phyloP scores from a whole-genome alignment of 2,329 filamentous ascomycete species.

The Penicillium griseofulvum region DNA sequence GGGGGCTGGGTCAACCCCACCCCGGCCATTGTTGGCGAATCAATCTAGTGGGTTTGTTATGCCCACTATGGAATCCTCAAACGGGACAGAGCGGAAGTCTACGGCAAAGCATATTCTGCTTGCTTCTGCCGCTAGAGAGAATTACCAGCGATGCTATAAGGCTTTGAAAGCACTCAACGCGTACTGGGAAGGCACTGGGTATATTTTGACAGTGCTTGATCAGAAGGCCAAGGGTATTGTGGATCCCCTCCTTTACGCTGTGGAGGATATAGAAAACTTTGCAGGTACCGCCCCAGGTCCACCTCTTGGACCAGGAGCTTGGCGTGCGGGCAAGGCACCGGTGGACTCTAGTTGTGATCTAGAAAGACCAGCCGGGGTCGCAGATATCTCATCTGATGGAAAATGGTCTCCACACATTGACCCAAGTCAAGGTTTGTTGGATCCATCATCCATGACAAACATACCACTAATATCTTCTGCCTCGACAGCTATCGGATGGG shows the following conservation, averaged over 20 bases:
- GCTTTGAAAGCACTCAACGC: conserved; percentile 75
- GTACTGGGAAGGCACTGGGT: conserved; percentile 84
- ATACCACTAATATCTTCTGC: conserved; percentile 40
- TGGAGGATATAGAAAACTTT: conserved; percentile 74
- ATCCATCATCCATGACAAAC: conserved; percentile 6
- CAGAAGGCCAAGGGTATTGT: conserved; percentile 85
- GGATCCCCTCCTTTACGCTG: conserved; percentile 65
- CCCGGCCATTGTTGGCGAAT: conserved; percentile 30
- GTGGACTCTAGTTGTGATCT: conserved; percentile 30
- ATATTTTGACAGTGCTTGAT: conserved; percentile 81
- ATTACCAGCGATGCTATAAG: conserved; percentile 84
- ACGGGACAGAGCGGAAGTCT: conserved; percentile 31
- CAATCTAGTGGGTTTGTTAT: conserved; percentile 38
- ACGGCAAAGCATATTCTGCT: conserved; percentile 69
- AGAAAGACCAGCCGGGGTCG: conserved; percentile 19
- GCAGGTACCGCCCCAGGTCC: conserved; percentile 55
- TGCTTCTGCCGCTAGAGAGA: conserved; percentile 77
- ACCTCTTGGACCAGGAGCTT: conserved; percentile 51
- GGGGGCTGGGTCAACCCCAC: conserved; percentile 55
- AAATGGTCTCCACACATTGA: conserved; percentile 49
- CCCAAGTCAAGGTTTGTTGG: conserved; percentile 50
- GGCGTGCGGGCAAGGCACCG: conserved; percentile 41
- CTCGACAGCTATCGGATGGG: conserved; percentile 71
- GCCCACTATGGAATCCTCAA: conserved; percentile 31
- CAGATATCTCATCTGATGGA: conserved; percentile 30